Evolutionary conservation across 2,329 filamentous ascomycete genomes (phyloP).

Genomic region (Tolypocladium guangdongense): DNA sequence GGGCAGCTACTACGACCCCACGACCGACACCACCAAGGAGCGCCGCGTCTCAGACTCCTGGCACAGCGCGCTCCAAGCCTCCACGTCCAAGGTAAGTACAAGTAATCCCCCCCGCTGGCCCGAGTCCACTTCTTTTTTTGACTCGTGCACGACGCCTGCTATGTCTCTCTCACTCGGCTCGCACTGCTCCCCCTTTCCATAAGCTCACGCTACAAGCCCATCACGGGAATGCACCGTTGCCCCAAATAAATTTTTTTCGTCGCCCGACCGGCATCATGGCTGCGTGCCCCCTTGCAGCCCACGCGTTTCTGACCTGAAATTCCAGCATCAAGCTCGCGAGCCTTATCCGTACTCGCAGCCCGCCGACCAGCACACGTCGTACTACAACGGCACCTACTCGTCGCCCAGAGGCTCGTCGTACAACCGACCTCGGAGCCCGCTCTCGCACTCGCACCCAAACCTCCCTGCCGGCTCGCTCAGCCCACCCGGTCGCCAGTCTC

Average conservation of each 20-base stretch:
- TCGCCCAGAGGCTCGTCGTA: slow-evolving; percentile 35
- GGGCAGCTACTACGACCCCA: slow-evolving; percentile 43
- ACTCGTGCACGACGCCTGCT: slow-evolving; percentile 6
- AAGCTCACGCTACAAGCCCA: neutral
- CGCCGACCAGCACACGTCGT: slow-evolving; percentile 31
- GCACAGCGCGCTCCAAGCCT: slow-evolving; percentile 31
- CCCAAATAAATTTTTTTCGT: neutral
- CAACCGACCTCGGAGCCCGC: slow-evolving; percentile 36
- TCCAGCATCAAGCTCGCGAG: slow-evolving; percentile 33
- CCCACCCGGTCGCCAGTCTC: slow-evolving; percentile 27
- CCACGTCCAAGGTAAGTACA: slow-evolving; percentile 35
- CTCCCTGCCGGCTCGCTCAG: slow-evolving; percentile 31
- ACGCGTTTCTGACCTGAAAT: slow-evolving; percentile 4
- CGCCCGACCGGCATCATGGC: slow-evolving; percentile 1
- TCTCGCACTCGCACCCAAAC: slow-evolving; percentile 37
- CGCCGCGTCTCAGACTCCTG: slow-evolving; percentile 37
- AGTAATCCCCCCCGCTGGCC: slow-evolving; percentile 7
- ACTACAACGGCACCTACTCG: slow-evolving; percentile 38
- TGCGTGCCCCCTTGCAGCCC: neutral
- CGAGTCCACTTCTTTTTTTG: slow-evolving; percentile 17
- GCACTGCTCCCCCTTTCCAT: neutral
- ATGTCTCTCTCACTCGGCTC: neutral
- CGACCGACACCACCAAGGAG: slow-evolving; percentile 37
- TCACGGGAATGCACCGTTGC: neutral
- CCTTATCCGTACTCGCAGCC: slow-evolving; percentile 35